A percentile compares a stretch with the other conserved stretches of the same genome.
phyloP scores from a whole-genome alignment of 139 green algal species.

The Trebouxia sp. region DNA sequence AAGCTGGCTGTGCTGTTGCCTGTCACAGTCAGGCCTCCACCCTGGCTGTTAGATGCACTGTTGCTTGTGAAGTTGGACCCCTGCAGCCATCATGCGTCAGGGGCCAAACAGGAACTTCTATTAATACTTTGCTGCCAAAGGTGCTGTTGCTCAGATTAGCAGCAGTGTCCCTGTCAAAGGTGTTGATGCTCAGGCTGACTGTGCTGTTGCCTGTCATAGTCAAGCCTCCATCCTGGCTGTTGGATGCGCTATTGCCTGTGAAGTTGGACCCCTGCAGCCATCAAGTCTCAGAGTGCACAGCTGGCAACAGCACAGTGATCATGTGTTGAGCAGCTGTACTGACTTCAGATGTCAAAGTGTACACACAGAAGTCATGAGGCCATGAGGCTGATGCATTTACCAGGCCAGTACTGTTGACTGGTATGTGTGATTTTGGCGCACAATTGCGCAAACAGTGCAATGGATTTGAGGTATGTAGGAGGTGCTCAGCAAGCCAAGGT shows the following conservation, averaged over 20 bases:
- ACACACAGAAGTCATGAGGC: too few species aligned
- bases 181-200: not conserved
- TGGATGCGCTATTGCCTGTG: conserved; percentile 8
- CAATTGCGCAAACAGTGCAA: too few species aligned
- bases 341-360: too few species aligned
- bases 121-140: not conserved
- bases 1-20: not conserved
- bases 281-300: not conserved
- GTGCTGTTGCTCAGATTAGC: conserved; percentile 10
- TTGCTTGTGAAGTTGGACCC: conserved; percentile 13
- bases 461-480: too few species aligned
- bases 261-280: conserved; percentile 1
- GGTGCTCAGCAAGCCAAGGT: too few species aligned
- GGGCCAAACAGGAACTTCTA: too few species aligned
- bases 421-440: too few species aligned
- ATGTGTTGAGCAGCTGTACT: not conserved
- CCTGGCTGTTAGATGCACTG: conserved; percentile 14
- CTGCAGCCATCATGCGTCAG: not conserved
- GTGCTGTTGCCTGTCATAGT: not conserved
- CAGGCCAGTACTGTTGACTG: too few species aligned
- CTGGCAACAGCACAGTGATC: too few species aligned
- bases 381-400: too few species aligned
- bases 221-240: conserved; percentile 17
- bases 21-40: not conserved
- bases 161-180: not conserved